Evolutionary conservation across 2,329 filamentous ascomycete species (phyloP), one percentile per base, ranked within the genome.

Genomic region (Diaporthe vaccinii): DNA sequence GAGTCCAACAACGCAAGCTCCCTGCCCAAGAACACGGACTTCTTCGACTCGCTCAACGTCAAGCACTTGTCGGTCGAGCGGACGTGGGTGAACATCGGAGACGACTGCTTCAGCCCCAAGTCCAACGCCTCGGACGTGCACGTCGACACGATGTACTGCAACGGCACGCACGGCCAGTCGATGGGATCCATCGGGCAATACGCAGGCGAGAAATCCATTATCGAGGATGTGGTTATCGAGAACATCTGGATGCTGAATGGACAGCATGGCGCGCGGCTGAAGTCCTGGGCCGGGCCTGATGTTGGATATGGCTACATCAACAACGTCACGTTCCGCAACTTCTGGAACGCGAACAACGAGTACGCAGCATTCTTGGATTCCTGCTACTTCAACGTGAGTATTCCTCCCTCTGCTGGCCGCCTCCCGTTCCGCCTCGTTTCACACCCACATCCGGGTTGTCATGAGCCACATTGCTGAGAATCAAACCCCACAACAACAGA

Each of bases 21-120:
- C 10, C 82, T 87, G 1, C 89, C 90, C 6, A 90, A 90, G 79
- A 92, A 92, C 80, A 91, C 89, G 0, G 90, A 92, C 76, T 91
- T 91, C 57, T 91, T 91, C 81, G 90, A 92, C 82, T 89, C 89
- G 0, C 84, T 89, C 72, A 91, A 91, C 72, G 87, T 90, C 44
- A 86, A 90, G 70, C 86, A 86, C 0, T 80, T 92, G 10, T 87
- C 82, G 0, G 87, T 91, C 25, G 86, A 86, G 74, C 86, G 88
- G 36, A 83, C 86, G 2, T 87, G 86, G 80, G 85, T 90, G 34
- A 87, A 90, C 72, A 87, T 88, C 57, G 89, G 88, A n/a, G 88
- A 91, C 75, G 90, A 91, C 80, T 91, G 90, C 80, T 91, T 91
- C 82, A 90, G 88, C 1, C 88, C 90, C 9, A 91, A 92, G 80